Evolutionary conservation across 768 basidiomycete species (phyloP), one percentile per base, ranked within the genome.

Genomic region (Lyophyllum atratum): DNA sequence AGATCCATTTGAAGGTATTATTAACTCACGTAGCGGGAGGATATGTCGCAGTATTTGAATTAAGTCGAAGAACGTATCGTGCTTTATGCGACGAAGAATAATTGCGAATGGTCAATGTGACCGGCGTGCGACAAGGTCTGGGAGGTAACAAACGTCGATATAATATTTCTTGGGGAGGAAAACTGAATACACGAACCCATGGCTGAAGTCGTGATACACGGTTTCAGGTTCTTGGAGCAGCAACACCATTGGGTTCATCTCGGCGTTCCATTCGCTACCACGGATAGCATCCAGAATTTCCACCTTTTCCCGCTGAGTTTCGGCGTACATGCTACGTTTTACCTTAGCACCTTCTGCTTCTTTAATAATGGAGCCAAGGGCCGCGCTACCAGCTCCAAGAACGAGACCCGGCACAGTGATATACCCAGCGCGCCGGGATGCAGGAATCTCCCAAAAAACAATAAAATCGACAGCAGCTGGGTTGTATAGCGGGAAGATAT

Each of bases 291-390:
- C 76, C 50, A 95, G 65, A 29, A 95, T 73, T 49, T 85, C 84
- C 61, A 71, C 69, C 66, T 85, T 85, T 70, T 94, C 86, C 47
- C 89, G 78, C 59, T 82, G 84, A 4, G 94, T 96, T 75, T 98
- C 93, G 21, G 92, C 93, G 66, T 93, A 98, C 83, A 97, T 93
- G 60, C 84, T 92, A 44, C 93, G 82, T 58, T 86, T 90, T 22
- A 79, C 80, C 71, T 91, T 90, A 11, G 80, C 80, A 44, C 72
- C 76, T 64, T 86, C 85, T 10, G 83, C 80, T 19, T 81, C 77
- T 47, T 83, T 78, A 5, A 94, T 78, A 34, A 87, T 75, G 47
- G 80, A 78, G 17, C 82, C 76, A 55, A 96, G 75, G 14, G 83
- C 72, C 11, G 85, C 90, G 66, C 91, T 87, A 3, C 78, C 70